Evolutionary conservation across 345 rosid species (phyloP).

Genomic region (Eucalyptus tenuipes): DNA sequence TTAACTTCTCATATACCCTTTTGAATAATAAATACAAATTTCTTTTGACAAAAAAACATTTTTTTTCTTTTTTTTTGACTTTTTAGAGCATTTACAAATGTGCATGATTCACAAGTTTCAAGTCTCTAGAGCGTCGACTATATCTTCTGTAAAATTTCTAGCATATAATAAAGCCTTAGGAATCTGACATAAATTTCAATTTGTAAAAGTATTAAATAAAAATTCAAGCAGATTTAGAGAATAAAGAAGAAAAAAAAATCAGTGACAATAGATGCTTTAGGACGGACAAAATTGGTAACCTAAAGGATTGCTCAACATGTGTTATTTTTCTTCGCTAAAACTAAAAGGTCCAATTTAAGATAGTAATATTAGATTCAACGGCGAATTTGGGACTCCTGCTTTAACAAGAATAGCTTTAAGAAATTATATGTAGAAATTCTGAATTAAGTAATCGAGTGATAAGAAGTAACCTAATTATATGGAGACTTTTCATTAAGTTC

Average conservation of each 20-base stretch:
- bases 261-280: neutral
- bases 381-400: neutral
- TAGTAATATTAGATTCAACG: neutral
- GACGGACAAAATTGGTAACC: neutral
- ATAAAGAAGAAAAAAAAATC: neutral
- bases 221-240: neutral
- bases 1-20: neutral
- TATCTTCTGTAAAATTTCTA: neutral
- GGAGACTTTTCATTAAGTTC: neutral
- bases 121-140: neutral
- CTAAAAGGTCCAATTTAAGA: neutral
- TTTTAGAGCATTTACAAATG: neutral
- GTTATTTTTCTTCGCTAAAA: neutral
- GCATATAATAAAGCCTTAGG: neutral
- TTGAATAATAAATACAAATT: neutral
- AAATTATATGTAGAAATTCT: neutral
- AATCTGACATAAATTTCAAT: neutral
- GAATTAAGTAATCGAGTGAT: neutral
- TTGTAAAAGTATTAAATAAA: neutral
- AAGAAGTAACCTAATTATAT: neutral
- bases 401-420: neutral
- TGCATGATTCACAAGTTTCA: neutral
- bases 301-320: neutral
- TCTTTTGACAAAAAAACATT: neutral
- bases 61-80: neutral